phyloP scores from a whole-genome alignment of 306 rosid genomes.

The Rosa chinensis region DNA sequence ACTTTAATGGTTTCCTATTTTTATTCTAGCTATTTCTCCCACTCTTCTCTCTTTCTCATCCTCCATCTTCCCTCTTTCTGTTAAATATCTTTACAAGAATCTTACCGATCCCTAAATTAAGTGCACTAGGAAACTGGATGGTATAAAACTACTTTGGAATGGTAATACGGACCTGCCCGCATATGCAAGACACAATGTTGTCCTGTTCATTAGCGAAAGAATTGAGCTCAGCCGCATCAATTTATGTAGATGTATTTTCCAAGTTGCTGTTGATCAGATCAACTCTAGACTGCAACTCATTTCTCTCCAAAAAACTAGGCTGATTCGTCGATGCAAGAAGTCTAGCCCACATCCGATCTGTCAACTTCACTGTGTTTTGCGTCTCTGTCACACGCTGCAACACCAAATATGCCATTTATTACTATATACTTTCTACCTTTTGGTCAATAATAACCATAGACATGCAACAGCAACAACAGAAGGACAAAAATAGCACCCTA shows the following conservation, averaged over 20 bases:
- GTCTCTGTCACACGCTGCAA: slow-evolving; percentile 87
- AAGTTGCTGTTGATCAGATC: slow-evolving; percentile 31
- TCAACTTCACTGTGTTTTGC: slow-evolving; percentile 57
- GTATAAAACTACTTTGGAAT: neutral
- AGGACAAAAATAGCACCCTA: neutral
- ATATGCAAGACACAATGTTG: neutral
- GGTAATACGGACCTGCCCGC: neutral
- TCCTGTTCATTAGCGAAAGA: slow-evolving; percentile 5
- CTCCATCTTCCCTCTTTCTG: neutral
- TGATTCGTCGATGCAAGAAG: slow-evolving; percentile 94
- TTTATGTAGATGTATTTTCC: slow-evolving; percentile 28
- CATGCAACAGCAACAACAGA: neutral
- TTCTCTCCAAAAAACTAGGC: slow-evolving; percentile 62
- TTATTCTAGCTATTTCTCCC: neutral
- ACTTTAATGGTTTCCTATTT: neutral
- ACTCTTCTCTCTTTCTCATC: neutral
- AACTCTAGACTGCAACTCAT: slow-evolving; percentile 31
- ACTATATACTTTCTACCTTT: neutral
- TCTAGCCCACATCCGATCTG: slow-evolving; percentile 93
- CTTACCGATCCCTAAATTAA: neutral
- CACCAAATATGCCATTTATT: slow-evolving; percentile 16
- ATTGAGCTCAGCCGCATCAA: slow-evolving; percentile 8
- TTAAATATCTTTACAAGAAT: neutral
- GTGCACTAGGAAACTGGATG: neutral
- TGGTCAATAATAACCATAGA: neutral